These are phyloP conservation scores for Neocatenulostroma microsporum DNA, from an alignment of 2,329 filamentous ascomycete genomes.

Conservation along the genomic window DNA sequence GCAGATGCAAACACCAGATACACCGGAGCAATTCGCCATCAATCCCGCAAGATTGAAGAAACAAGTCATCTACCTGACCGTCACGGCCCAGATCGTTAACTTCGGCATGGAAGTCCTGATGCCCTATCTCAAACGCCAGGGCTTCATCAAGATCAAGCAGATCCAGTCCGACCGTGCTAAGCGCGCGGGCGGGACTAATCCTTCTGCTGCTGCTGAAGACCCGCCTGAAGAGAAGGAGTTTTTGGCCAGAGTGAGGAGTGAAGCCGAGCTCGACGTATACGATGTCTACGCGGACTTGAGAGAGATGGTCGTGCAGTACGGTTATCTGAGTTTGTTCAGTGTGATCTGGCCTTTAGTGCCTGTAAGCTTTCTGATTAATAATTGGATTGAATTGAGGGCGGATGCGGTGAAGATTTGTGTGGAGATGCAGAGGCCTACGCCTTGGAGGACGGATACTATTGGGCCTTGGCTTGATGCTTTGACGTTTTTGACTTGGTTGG, in stretches of 20 bases:
- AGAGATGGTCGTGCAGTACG: constrained; percentile 80
- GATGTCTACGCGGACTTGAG: constrained; percentile 85
- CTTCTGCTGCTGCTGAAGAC: constrained; percentile 49
- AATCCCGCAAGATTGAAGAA: constrained; percentile 76
- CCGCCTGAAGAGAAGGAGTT: constrained; percentile 71
- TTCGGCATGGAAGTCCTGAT: constrained; percentile 77
- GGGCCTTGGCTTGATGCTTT: constrained; percentile 84
- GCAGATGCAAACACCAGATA: constrained; percentile 46
- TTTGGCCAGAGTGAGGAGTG: constrained; percentile 69
- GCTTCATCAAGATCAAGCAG: constrained; percentile 70
- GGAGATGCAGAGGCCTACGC: constrained; percentile 80
- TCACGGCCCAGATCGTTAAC: constrained; percentile 86
- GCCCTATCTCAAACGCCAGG: constrained; percentile 73
- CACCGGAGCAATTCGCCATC: constrained; percentile 62
- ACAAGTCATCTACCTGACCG: constrained; percentile 92
- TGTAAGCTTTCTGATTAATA: constrained; percentile 83
- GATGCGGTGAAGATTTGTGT: constrained; percentile 92
- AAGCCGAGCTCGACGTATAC: constrained; percentile 75
- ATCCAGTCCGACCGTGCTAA: constrained; percentile 55
- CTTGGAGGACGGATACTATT: constrained; percentile 85
- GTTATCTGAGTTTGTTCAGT: constrained; percentile 84
- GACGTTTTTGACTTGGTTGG: constrained; percentile 87
- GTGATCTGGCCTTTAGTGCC: constrained; percentile 92
- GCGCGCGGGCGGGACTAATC: constrained; percentile 45
- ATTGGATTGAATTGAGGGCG: constrained; percentile 89